Evolutionary conservation across 73 alveolate genomes (phyloP), one percentile per base, ranked within the genome.

Genomic region (Loxodes magnus): DNA sequence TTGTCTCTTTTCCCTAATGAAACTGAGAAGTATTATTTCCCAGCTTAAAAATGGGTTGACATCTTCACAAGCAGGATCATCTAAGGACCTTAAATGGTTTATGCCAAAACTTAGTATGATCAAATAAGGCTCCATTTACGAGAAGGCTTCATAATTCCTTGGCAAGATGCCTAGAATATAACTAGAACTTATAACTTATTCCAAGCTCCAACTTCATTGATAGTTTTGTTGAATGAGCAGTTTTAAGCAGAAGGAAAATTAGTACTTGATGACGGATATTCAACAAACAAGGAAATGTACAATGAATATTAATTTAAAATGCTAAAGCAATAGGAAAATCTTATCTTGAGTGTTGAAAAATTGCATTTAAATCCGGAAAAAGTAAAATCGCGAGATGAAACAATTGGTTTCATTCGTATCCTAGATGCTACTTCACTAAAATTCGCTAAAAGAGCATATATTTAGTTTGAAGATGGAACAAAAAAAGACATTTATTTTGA

Each of bases 1-100:
- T 42, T 46, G 39, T 46, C 59, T 16, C 27, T 10, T 46, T 46
- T 46, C 34, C 59, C 59, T 0, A 41, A 2, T 46, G n/a, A n/a
- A n/a, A 46, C 27, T 17, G 22, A 41, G 60, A 25, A 46, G n/a
- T 14, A 46, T 24, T 39, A 39, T 15, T 39, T 39, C 53, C 53
- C 53, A 15, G 15, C 22, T 15, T 23, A 39, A 17, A 0, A 17
- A 15, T 39, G 53, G 50, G 14, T 17, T 15, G 21, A 39, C 33
- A 17, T 23, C 37, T 39, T 17, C 21, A 2, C 10, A 17, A 30
- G 53, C 21, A 10, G 7, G 7, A 23, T 0, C 10, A 39, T 39
- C 21, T 15, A n/a, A 17, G 7, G 14, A 39, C 53, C 53, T 10
- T 39, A 15, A 15, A 15, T 39, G 15, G 33, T 19, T 39, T 15